phyloP scores from a whole-genome alignment of 495 filamentous ascomycete genomes.

The Lasiosphaeria miniovina region DNA sequence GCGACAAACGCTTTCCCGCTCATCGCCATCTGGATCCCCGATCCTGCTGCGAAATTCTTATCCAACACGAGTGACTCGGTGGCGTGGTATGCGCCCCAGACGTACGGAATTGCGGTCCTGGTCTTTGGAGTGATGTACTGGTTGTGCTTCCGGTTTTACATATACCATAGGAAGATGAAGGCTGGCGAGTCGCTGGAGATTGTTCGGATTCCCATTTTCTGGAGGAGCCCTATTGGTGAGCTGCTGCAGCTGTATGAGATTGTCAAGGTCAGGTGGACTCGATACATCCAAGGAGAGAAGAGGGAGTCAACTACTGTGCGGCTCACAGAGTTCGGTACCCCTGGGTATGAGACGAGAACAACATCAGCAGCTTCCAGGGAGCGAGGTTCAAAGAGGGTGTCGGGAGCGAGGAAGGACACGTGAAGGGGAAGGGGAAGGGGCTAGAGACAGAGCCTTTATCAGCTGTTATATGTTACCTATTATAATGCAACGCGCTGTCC shows the following conservation, averaged over 20 bases:
- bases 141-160: conserved; percentile 16
- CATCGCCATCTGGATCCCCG: conserved; percentile 20
- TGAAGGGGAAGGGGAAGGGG: conserved; percentile 4
- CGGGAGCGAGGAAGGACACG: conserved; percentile 1
- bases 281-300: conserved; percentile 7
- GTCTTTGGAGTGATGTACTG: conserved; percentile 10
- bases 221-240: conserved; percentile 4
- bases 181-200: conserved; percentile 13
- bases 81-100: not conserved
- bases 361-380: not conserved
- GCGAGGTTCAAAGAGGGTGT: not conserved
- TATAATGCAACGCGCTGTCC: too few relatives aligned
- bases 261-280: conserved; percentile 10
- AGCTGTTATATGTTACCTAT: too few relatives aligned
- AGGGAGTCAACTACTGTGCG: not conserved
- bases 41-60: conserved; percentile 7
- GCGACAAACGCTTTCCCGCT: conserved; percentile 16
- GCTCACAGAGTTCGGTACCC: not conserved
- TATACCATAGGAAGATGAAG: conserved; percentile 14
- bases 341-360: not conserved
- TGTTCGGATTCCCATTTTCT: conserved; percentile 17
- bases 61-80: not conserved
- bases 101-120: not conserved
- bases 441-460: too few relatives aligned
- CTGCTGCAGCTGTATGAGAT: conserved; percentile 23